phyloP scores from a whole-genome alignment of 805 yeast species.

The Zygosaccharomyces pseudorouxii region DNA sequence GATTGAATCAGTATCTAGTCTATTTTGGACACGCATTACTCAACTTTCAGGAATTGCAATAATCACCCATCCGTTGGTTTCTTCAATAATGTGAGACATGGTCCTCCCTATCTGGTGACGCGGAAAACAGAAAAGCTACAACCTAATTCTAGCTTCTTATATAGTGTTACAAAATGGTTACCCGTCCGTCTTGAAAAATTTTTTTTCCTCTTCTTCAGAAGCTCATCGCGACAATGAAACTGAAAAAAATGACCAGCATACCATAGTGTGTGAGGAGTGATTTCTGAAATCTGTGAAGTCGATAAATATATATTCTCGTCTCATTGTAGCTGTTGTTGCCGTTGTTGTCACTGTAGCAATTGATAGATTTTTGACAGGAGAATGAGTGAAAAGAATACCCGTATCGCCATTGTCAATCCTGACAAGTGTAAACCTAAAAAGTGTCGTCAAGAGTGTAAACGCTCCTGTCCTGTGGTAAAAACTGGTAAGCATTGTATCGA shows the following conservation, averaged over 20 bases:
- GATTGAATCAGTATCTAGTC: no score
- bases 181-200: slow-evolving; percentile 2
- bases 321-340: neutral
- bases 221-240: slow-evolving; percentile 6
- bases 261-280: neutral
- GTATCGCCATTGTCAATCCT: slow-evolving; percentile 93
- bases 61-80: no score
- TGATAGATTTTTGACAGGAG: neutral
- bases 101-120: neutral
- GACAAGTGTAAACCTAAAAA: slow-evolving; percentile 98
- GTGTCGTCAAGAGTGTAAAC: slow-evolving; percentile 97
- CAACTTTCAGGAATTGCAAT: no score
- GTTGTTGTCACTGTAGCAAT: neutral
- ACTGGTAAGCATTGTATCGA: slow-evolving; percentile 98
- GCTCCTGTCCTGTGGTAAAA: slow-evolving; percentile 95
- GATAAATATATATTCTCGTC: neutral
- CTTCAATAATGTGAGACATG: no score
- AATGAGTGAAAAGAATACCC: slow-evolving; percentile 48
- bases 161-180: neutral
- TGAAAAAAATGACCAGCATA: neutral
- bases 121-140: neutral
- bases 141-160: neutral
- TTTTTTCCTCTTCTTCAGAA: neutral
- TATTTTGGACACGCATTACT: no score
- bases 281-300: neutral